Base-by-base conservation (phyloP, 176 grass and related monocot genomes). In the Ensete glaucum region DNA sequence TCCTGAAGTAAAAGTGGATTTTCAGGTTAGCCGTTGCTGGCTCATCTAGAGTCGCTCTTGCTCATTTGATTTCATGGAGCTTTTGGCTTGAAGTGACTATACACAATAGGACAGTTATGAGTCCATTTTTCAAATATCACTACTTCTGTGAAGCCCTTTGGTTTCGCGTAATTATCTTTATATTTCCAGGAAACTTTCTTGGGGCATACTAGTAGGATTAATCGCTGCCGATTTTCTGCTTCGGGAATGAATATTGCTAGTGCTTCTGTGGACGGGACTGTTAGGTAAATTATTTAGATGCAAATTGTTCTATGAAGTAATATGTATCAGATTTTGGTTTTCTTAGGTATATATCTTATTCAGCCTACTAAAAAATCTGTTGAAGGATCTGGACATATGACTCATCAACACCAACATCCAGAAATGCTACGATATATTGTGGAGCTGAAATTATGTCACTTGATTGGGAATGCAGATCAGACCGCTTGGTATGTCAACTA, bases 381-480 rank as follows among this genome's bases (percentile, higher is more conserved):
- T 62, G 69, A 82, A 97, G 94, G 84, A 91, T 97, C 68, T 97
- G 94, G 94, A 93, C 90, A 60, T 93, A 97, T 57, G 90, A 97
- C 68, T 93, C 90, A 11, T 90, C 90, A 72, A 88, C 88, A 78
- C 84, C 90, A 78, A 93, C 94, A 84, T 93, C 94, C 49, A 90
- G 85, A 89, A 97, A 93, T 89, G 94, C 94, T 54, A 97, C 94
- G 23, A 97, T 97, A 80, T 97, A 97, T 75, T 97, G 94, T 75
- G 94, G 94, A 10, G 67, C 90, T 65, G 94, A 97, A 90, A 87
- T 97, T 77, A 93, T 80, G 77, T 80, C 90, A 76, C 88, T 97
- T 80, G 91, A 91, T 87, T 97, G 94, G 94, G 94, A 97, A 81
- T 88, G 94, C 84, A 89, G 94, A 93, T 97, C 94, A 82, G 94